These are phyloP conservation scores for Coniosporium apollinis DNA, from an alignment of 495 filamentous ascomycete genomes.

Conservation along the genomic window DNA sequence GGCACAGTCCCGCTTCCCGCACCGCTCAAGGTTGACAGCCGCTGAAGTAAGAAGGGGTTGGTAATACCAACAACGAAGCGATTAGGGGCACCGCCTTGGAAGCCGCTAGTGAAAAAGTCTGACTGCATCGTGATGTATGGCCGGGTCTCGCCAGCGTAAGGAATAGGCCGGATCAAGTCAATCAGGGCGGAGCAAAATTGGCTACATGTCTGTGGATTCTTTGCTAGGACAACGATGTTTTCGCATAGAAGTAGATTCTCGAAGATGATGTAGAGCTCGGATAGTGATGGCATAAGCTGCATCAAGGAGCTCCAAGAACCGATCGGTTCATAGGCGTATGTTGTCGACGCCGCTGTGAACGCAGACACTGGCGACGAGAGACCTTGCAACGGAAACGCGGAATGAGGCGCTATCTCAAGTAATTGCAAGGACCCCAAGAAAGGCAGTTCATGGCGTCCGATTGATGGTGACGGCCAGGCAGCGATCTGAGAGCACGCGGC, in stretches of 20 bases:
- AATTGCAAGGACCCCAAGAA: slow-evolving; percentile 16
- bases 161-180: slow-evolving; percentile 19
- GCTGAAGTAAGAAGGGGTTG: slow-evolving; percentile 19
- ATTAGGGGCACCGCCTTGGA: slow-evolving; percentile 13
- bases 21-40: slow-evolving; percentile 9
- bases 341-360: slow-evolving; percentile 5
- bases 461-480: slow-evolving; percentile 15
- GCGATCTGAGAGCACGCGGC: slow-evolving; percentile 16
- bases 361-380: slow-evolving; percentile 9
- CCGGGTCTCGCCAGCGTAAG: slow-evolving; percentile 16
- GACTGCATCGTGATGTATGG: slow-evolving; percentile 24
- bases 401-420: slow-evolving; percentile 21
- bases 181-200: slow-evolving; percentile 17
- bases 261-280: slow-evolving; percentile 18
- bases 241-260: slow-evolving; percentile 21
- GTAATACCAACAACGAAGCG: slow-evolving; percentile 19
- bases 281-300: slow-evolving; percentile 14
- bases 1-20: slow-evolving; percentile 7
- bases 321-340: slow-evolving; percentile 18
- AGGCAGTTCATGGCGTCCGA: slow-evolving; percentile 15
- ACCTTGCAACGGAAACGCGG: slow-evolving; percentile 19
- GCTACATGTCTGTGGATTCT: slow-evolving; percentile 18
- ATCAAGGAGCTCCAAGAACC: slow-evolving; percentile 17
- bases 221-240: slow-evolving; percentile 18
- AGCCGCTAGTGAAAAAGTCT: slow-evolving; percentile 14